These are phyloP conservation scores for Aeschynomene evenia DNA, from an alignment of 306 rosid genomes.

Conservation along the genomic window DNA sequence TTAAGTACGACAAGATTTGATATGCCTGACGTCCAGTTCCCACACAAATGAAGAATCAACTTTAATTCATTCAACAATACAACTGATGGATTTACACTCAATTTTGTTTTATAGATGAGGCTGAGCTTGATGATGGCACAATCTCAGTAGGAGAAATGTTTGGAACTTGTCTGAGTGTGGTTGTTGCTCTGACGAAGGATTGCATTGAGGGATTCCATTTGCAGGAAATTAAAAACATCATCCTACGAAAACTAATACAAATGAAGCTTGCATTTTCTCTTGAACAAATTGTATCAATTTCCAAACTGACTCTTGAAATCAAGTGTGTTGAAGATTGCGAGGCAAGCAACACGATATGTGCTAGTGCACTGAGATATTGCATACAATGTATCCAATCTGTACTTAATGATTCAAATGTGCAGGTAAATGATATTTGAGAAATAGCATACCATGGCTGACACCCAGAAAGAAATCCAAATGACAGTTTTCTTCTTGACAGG, in stretches of 20 bases:
- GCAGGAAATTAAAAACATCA: slow-evolving; percentile 51
- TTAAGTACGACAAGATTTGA: slow-evolving; percentile 4
- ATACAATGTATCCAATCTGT: slow-evolving; percentile 56
- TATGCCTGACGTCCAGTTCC: slow-evolving; percentile 15
- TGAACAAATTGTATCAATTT: slow-evolving; percentile 67
- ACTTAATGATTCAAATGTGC: slow-evolving; percentile 64
- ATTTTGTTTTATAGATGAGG: slow-evolving; percentile 56
- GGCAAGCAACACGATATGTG: slow-evolving; percentile 38
- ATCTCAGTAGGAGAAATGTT: slow-evolving; percentile 46
- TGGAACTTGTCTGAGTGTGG: slow-evolving; percentile 62
- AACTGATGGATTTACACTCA: slow-evolving; percentile 23
- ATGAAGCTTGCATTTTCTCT: slow-evolving; percentile 79
- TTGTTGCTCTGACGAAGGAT: slow-evolving; percentile 56
- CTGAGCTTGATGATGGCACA: slow-evolving; percentile 48
- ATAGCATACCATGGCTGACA: slow-evolving; percentile 20
- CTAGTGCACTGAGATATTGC: slow-evolving; percentile 53
- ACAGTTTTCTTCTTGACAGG: slow-evolving; percentile 51
- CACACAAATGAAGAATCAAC: background rate
- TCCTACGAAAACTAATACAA: slow-evolving; percentile 48
- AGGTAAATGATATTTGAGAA: slow-evolving; percentile 51
- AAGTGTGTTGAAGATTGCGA: slow-evolving; percentile 41
- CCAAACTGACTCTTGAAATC: slow-evolving; percentile 59
- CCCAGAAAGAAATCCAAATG: slow-evolving; percentile 29
- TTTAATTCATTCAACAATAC: slow-evolving; percentile 24
- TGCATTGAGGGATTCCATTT: slow-evolving; percentile 70